Percentiles rank a stretch among this genome's conserved stretches.
Evolutionary conservation across 495 filamentous ascomycete species (phyloP).

Genomic region (Tuber umbilicatum): DNA sequence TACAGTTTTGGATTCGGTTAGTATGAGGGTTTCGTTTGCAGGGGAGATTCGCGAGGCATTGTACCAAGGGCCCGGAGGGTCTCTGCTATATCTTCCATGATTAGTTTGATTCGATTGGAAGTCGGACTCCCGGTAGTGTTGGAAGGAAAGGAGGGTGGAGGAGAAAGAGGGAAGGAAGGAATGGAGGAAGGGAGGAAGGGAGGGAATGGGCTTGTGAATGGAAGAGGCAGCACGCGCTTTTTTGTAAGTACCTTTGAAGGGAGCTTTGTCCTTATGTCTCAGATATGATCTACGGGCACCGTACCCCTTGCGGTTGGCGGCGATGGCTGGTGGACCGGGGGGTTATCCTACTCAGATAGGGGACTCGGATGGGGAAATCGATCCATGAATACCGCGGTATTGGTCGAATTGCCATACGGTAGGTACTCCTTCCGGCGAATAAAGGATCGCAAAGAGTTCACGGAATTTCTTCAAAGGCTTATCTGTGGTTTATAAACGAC

Average conservation of each 20-base stretch:
- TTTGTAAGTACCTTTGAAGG: not conserved
- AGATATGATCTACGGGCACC: not conserved
- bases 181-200: not conserved
- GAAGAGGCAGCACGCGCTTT: not conserved
- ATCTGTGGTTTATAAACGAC: too few species aligned
- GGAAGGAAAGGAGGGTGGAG: not conserved
- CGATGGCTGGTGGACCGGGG: not conserved
- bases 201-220: not conserved
- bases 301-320: not conserved
- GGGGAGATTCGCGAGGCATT: not conserved
- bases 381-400: too few species aligned
- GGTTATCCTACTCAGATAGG: not conserved
- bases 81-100: constrained; percentile 27
- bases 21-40: not conserved
- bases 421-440: too few species aligned
- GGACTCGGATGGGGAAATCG: too few species aligned
- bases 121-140: not conserved
- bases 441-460: too few species aligned
- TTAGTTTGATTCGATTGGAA: not conserved
- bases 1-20: constrained; percentile 16
- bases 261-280: not conserved
- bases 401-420: too few species aligned
- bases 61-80: constrained; percentile 16
- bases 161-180: not conserved
- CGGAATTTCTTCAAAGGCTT: too few species aligned